These are phyloP conservation scores for Oemleria cerasiformis DNA, from an alignment of 306 rosid genomes.

Conservation along the genomic window DNA sequence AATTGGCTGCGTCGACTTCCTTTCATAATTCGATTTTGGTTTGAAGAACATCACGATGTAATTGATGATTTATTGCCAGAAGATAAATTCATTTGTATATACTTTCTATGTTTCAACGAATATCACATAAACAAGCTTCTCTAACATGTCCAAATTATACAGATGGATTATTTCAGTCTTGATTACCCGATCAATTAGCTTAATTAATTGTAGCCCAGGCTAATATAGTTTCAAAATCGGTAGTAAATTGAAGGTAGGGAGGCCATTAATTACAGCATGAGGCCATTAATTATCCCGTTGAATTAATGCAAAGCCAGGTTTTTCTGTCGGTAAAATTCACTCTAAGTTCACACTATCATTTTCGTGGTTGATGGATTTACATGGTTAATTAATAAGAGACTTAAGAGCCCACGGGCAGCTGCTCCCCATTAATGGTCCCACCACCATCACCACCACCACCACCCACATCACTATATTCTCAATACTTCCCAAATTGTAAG, in stretches of 20 bases:
- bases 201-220: background rate
- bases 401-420: background rate
- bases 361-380: background rate
- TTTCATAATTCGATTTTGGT: too few relatives aligned
- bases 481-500: background rate
- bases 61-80: too few relatives aligned
- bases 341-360: constrained; percentile 16
- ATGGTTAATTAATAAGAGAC: too few relatives aligned
- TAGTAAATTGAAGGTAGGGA: background rate
- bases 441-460: background rate
- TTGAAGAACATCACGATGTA: too few relatives aligned
- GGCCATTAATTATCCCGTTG: constrained; percentile 31
- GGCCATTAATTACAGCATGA: too few relatives aligned
- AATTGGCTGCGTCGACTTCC: too few relatives aligned
- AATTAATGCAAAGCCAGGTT: background rate
- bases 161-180: background rate
- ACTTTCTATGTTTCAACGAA: too few relatives aligned
- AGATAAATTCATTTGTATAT: too few relatives aligned
- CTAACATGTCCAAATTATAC: background rate
- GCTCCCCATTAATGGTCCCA: background rate
- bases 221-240: background rate
- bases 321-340: background rate
- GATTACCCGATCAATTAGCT: background rate
- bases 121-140: too few relatives aligned
- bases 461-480: too few relatives aligned